A percentile compares a stretch with the other conserved stretches of the same genome.
Evolutionary conservation across 2,329 filamentous ascomycete species (phyloP).

Genomic region (Cadophora luteo-olivacea): DNA sequence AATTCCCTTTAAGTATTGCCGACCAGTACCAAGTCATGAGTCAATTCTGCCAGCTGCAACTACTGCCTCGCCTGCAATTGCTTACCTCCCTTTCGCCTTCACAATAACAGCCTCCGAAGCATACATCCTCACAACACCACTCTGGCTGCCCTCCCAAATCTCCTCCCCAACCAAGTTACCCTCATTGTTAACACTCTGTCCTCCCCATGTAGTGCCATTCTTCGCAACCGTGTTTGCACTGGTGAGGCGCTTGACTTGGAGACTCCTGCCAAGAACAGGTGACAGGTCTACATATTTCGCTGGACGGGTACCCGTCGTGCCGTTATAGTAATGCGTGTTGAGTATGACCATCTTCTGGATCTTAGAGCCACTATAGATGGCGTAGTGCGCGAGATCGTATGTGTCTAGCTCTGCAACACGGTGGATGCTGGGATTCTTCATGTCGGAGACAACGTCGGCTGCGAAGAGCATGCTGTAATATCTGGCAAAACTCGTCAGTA

Average conservation of each 20-base stretch:
- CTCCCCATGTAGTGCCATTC: not conserved
- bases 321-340: not conserved
- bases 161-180: not conserved
- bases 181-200: not conserved
- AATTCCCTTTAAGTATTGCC: too few relatives aligned
- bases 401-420: not conserved
- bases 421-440: not conserved
- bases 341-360: not conserved
- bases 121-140: not conserved
- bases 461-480: not conserved
- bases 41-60: too few relatives aligned
- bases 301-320: not conserved
- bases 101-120: not conserved
- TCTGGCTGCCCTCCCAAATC: not conserved
- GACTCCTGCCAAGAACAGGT: not conserved
- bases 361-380: not conserved
- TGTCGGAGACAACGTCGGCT: not conserved
- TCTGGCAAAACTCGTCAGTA: not conserved
- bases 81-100: not conserved
- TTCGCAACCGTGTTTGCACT: not conserved
- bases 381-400: not conserved
- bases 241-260: not conserved
- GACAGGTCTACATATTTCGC: not conserved
- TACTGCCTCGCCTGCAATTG: not conserved
- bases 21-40: too few relatives aligned